Evolutionary conservation across 2,329 filamentous ascomycete genomes (phyloP).

Genomic region (Elsinoe necatrix): DNA sequence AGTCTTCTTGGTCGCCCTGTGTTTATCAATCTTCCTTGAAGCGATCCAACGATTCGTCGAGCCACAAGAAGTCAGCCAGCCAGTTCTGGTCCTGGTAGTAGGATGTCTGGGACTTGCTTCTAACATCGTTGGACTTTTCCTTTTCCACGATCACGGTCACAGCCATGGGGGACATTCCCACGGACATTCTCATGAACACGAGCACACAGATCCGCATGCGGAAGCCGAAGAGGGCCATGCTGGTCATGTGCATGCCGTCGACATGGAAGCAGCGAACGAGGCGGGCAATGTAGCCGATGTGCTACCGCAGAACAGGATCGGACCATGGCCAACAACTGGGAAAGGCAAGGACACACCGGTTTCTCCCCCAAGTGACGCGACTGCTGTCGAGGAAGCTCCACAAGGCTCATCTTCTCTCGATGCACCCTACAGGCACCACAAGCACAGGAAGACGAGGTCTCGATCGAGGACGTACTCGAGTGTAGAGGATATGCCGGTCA

Average conservation of each 20-base stretch:
- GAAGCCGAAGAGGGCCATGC: constrained; percentile 47
- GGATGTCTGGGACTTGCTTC: constrained; percentile 77
- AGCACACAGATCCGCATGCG: constrained; percentile 32
- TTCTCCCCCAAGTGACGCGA: constrained; percentile 24
- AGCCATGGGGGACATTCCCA: constrained; percentile 40
- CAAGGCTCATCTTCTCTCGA: constrained; percentile 11
- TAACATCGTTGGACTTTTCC: constrained; percentile 78
- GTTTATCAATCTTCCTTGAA: constrained; percentile 92
- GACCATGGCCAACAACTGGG: constrained; percentile 37
- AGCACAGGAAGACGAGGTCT: constrained; percentile 54
- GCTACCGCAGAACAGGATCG: constrained; percentile 54
- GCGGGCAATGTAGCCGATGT: constrained; percentile 52
- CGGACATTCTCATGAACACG: constrained; percentile 11
- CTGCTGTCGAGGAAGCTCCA: constrained; percentile 23
- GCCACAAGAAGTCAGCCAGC: constrained; percentile 77
- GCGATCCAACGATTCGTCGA: constrained; percentile 87
- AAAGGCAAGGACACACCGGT: constrained; percentile 15
- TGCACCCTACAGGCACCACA: constrained; percentile 39
- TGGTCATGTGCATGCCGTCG: constrained; percentile 40
- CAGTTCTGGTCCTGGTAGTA: constrained; percentile 79
- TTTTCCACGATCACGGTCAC: constrained; percentile 91
- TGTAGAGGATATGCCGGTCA: constrained; percentile 67
- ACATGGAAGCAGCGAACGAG: constrained; percentile 46
- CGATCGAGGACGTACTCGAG: constrained; percentile 46
- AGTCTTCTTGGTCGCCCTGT: constrained; percentile 92